Evolutionary conservation across 805 yeast species (phyloP).

Genomic region (Candida sphagnicola): DNA sequence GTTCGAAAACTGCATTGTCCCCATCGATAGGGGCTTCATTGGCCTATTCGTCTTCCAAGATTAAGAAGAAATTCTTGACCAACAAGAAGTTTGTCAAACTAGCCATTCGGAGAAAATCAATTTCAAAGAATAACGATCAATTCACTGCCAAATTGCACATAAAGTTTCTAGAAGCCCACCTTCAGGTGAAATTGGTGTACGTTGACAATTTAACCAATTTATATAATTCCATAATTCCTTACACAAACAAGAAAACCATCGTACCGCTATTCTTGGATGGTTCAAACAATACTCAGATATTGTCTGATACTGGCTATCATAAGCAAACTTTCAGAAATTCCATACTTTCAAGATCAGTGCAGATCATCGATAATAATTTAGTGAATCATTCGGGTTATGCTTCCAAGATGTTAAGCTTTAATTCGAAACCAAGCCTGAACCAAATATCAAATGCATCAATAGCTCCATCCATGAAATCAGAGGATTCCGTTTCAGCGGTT

Average conservation of each 20-base stretch:
- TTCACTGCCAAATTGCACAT: conserved; percentile 29
- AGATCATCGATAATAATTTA: conserved; percentile 35
- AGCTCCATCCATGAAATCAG: not conserved
- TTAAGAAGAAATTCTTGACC: not conserved
- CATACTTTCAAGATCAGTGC: conserved; percentile 23
- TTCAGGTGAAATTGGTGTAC: conserved; percentile 45
- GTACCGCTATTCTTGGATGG: conserved; percentile 9
- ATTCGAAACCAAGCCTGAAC: conserved; percentile 14
- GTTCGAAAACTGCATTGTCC: too few species aligned
- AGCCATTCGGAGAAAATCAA: conserved; percentile 32
- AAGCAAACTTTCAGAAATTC: conserved; percentile 5
- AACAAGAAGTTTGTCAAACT: conserved; percentile 16
- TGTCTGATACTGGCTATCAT: too few species aligned
- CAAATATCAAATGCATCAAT: not conserved
- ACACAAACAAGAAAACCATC: conserved; percentile 21
- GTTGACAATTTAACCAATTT: conserved; percentile 42
- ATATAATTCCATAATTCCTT: conserved; percentile 40
- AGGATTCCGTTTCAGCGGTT: not conserved
- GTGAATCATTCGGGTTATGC: conserved; percentile 35
- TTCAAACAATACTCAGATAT: conserved; percentile 5
- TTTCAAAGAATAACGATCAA: conserved; percentile 11
- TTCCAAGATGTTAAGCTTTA: conserved; percentile 25
- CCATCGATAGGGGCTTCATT: too few species aligned
- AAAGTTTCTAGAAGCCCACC: conserved; percentile 48
- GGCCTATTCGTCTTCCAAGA: not conserved